Evolutionary conservation across 805 yeast species (phyloP), one percentile per base, ranked within the genome.

Genomic region (Metschnikowia gruessii): DNA sequence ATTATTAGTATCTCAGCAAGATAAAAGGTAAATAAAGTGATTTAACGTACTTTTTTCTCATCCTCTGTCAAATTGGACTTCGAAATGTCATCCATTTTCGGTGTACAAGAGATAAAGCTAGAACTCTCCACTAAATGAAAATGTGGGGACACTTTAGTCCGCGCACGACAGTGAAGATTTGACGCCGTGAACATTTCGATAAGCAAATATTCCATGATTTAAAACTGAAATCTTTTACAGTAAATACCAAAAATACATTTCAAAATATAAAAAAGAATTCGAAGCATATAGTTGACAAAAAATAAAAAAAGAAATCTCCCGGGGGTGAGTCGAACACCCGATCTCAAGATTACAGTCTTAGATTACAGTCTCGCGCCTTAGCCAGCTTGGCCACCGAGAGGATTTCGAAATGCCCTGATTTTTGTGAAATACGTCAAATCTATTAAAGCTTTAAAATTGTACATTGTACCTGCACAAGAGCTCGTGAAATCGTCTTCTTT

Each of bases 291-390:
- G 5, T 26, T 26, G 28, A 8, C 8, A 15, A n/a, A 15, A 26
- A 37, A 37, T 26, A n/a, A 15, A 24, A 24, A 40, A 37, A 37
- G 18, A 54, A 48, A 61, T 69, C 74, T 69, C 74, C 74, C 66
- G 73, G 73, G 74, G 73, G 75, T 68, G 75, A 70, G 72, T 70
- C 74, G 74, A 70, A 70, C 75, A 68, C 74, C 73, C 74, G 75
- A 69, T 70, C 75, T 68, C 72, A 69, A 70, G 74, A 69, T 69
- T 56, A 60, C 74, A 66, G 54, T 58, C 13, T 51, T 55, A 51
- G 57, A 62, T 70, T 70, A 70, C 74, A 69, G 75, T 69, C 75
- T 70, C 72, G 73, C 74, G 74, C 74, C 72, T 69, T 69, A 68
- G 72, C 74, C 75, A 68, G 68, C 75, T 70, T 68, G 72, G 75